phyloP scores from a whole-genome alignment of 2,329 filamentous ascomycete species.

The Alternaria arbusti region DNA sequence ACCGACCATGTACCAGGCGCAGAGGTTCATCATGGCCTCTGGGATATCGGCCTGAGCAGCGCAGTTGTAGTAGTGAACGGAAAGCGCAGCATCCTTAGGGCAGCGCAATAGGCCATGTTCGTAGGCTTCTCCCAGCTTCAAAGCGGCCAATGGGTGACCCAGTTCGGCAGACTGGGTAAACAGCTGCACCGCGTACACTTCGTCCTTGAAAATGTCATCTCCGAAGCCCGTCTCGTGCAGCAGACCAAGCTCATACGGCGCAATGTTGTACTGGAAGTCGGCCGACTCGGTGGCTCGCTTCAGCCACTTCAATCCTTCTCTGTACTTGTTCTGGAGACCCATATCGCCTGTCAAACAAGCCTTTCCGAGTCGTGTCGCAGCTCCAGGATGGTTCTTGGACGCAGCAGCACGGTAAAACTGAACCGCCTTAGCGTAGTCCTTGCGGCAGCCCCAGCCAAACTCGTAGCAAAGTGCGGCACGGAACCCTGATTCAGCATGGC shows the following conservation, averaged over 20 bases:
- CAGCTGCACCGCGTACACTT: conserved; percentile 87
- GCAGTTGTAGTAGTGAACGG: conserved; percentile 95
- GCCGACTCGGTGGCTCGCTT: conserved; percentile 91
- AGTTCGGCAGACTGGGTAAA: conserved; percentile 94
- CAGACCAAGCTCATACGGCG: conserved; percentile 86
- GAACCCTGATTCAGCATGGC: conserved; percentile 94
- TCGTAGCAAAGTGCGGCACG: conserved; percentile 94
- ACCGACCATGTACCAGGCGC: conserved; percentile 97
- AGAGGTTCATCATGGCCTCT: conserved; percentile 95
- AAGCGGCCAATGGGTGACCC: conserved; percentile 84
- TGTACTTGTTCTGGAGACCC: conserved; percentile 80
- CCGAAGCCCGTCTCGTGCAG: conserved; percentile 94
- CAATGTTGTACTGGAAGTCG: conserved; percentile 88
- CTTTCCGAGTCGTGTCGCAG: conserved; percentile 89
- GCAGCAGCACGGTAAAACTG: conserved; percentile 91
- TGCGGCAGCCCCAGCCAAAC: conserved; percentile 94
- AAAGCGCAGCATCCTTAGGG: conserved; percentile 87
- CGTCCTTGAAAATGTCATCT: conserved; percentile 91
- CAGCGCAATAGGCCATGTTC: conserved; percentile 89
- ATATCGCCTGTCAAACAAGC: conserved; percentile 90
- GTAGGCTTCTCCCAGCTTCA: conserved; percentile 92
- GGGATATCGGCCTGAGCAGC: conserved; percentile 85
- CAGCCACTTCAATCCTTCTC: conserved; percentile 94
- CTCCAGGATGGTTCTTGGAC: conserved; percentile 92
- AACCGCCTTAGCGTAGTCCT: conserved; percentile 87